These are phyloP conservation scores for Aaosphaeria arxii DNA, from an alignment of 2,329 filamentous ascomycete genomes.

Conservation along the genomic window DNA sequence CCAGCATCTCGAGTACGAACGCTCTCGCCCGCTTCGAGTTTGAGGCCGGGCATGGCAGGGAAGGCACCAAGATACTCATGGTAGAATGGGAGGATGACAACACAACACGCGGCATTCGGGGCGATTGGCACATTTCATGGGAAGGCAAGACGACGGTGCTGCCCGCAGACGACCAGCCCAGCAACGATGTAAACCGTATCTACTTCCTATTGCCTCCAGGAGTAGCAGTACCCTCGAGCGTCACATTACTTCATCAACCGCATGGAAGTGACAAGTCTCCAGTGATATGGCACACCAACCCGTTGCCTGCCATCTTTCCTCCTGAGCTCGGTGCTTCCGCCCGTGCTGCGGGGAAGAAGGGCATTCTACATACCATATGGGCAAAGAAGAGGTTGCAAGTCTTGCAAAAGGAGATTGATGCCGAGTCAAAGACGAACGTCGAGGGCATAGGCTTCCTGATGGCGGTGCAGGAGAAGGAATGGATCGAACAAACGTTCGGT, in stretches of 20 bases:
- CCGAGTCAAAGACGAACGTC: conserved; percentile 68
- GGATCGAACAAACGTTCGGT: conserved; percentile 82
- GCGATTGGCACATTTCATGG: conserved; percentile 78
- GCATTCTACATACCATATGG: conserved; percentile 87
- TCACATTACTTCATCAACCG: conserved; percentile 60
- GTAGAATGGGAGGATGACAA: conserved; percentile 78
- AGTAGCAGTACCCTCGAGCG: conserved; percentile 66
- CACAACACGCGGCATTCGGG: conserved; percentile 44
- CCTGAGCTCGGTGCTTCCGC: conserved; percentile 68
- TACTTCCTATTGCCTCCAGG: conserved; percentile 80
- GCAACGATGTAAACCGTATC: conserved; percentile 57
- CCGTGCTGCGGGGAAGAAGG: conserved; percentile 67
- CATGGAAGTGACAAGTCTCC: conserved; percentile 41
- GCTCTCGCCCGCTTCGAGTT: conserved; percentile 87
- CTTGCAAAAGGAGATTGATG: conserved; percentile 72
- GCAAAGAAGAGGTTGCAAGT: conserved; percentile 76
- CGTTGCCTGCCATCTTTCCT: conserved; percentile 82
- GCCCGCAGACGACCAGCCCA: conserved; percentile 57
- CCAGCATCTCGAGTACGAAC: conserved; percentile 49
- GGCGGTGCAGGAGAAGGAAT: conserved; percentile 77
- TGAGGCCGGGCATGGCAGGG: conserved; percentile 70
- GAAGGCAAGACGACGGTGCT: conserved; percentile 73
- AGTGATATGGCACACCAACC: conserved; percentile 64
- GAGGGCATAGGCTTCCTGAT: conserved; percentile 84
- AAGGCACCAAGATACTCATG: conserved; percentile 90